phyloP scores from a whole-genome alignment of 2,329 filamentous ascomycete species.

The Neospermospora avenae region DNA sequence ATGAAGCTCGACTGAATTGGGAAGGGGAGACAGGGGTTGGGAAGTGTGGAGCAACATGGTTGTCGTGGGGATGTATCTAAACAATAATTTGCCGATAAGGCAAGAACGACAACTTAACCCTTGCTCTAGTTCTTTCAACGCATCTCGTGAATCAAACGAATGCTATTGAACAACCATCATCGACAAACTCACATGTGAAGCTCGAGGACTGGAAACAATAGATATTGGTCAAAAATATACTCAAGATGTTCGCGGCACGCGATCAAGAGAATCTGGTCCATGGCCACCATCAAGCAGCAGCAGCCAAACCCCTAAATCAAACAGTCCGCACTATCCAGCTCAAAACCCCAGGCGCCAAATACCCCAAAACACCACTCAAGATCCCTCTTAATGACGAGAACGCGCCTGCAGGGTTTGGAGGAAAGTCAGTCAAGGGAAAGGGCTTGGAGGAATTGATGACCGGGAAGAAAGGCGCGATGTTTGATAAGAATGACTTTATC shows the following conservation, averaged over 20 bases:
- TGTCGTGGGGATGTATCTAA: constrained; percentile 7
- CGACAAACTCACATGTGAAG: neutral
- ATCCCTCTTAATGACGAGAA: constrained; percentile 84
- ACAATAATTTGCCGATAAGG: constrained; percentile 6
- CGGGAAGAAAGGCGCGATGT: constrained; percentile 48
- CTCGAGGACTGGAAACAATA: neutral
- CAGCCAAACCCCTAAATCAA: constrained; percentile 70
- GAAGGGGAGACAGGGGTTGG: constrained; percentile 4
- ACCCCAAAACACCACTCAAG: constrained; percentile 79
- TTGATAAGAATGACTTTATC: constrained; percentile 63
- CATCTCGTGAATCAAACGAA: constrained; percentile 1
- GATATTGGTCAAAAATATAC: constrained; percentile 27
- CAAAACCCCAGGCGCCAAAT: constrained; percentile 75
- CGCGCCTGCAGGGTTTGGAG: constrained; percentile 53
- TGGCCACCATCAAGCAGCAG: constrained; percentile 66
- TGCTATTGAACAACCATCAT: constrained; percentile 3
- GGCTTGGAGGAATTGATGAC: constrained; percentile 55
- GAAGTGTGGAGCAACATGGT: neutral
- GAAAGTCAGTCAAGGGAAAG: constrained; percentile 55
- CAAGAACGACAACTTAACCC: too few relatives aligned
- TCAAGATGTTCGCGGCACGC: constrained; percentile 72
- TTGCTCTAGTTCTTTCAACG: too few relatives aligned
- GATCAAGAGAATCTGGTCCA: constrained; percentile 89
- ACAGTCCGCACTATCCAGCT: constrained; percentile 57
- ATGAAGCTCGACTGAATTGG: neutral